Evolutionary conservation across 345 rosid species (phyloP).

Genomic region (Noccaea bulbosa): DNA sequence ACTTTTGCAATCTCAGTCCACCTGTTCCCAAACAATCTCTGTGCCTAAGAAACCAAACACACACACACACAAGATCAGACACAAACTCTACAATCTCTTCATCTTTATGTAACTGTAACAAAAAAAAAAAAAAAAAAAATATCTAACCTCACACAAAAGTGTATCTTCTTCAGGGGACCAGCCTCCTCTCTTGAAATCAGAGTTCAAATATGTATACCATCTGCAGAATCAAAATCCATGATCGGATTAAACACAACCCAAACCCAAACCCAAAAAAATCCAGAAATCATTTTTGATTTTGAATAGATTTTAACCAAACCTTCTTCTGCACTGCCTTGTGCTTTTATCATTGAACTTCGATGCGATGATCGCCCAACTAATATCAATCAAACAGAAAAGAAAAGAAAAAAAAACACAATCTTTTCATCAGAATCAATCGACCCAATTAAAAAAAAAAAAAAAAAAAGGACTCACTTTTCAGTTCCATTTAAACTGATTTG

Average conservation of each 20-base stretch:
- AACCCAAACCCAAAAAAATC: too few relatives aligned
- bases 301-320: slow-evolving; percentile 51
- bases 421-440: slow-evolving; percentile 30
- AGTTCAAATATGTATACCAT: slow-evolving; percentile 95
- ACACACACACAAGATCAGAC: slow-evolving; percentile 30
- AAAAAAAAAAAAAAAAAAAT: slow-evolving; percentile 6
- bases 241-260: slow-evolving; percentile 36
- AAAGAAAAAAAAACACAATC: neutral
- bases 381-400: slow-evolving; percentile 40
- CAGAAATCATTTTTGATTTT: neutral
- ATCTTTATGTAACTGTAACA: neutral
- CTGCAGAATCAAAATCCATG: slow-evolving; percentile 45
- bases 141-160: slow-evolving; percentile 84
- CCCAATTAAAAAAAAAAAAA: slow-evolving; percentile 12
- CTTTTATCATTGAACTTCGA: slow-evolving; percentile 91
- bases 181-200: slow-evolving; percentile 98
- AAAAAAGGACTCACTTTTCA: slow-evolving; percentile 62
- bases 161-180: slow-evolving; percentile 99
- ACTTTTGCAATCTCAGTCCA: slow-evolving; percentile 99
- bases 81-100: neutral
- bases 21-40: slow-evolving; percentile 88
- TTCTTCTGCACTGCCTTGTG: slow-evolving; percentile 96
- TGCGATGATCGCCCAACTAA: slow-evolving; percentile 93
- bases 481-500: slow-evolving; percentile 85
- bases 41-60: slow-evolving; percentile 66